Evolutionary conservation across 192 early-diverging fungal species (phyloP), one percentile per base, ranked within the genome.

Genomic region (Coemansia sp.): DNA sequence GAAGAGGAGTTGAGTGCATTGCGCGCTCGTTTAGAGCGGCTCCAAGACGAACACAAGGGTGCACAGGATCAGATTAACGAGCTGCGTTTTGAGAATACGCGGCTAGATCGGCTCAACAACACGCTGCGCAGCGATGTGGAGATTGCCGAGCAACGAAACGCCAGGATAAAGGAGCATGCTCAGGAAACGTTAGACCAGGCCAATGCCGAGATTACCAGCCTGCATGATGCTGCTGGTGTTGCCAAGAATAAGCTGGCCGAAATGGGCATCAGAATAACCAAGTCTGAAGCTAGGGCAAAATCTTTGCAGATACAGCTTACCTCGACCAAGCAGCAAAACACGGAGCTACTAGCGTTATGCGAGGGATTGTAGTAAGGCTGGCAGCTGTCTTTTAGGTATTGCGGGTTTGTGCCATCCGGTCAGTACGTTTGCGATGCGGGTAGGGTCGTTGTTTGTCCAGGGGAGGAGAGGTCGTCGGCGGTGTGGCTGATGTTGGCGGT

Each of bases 121-220:
- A 56, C 51, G 34, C 57, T 75, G 52, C 66, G 53, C 41, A 54
- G 57, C 49, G 78, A 81, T 47, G 63, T 81, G 25, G 28, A 62
- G 30, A 64, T 76, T 7, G 78, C 73, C 6, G 73, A 81, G 41
- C 69, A 76, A 48, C 73, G 78, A 28, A 75, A 60, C 50, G 22
- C 34, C 12, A 67, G 50, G 19, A 76, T 81, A 63, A 74, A 64
- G n/a, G 44, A 62, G 49, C 64, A 76, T n/a, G 78, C 78, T 0
- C 65, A 76, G n/a, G 65, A 49, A 14, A 81, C 74, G 18, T 51
- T 81, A 26, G 34, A 47, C 58, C 64, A 58, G 52, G 78, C 78
- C 4, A 81, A 81, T 18, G 56, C 58, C 5, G 78, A 81, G 57
- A 72, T 81, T 10, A 7, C 60, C 8, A 44, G 62, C 4, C 61